Evolutionary conservation across 2,329 filamentous ascomycete genomes (phyloP), one percentile per base, ranked within the genome.

Genomic region (Verticillium albo-atrum): DNA sequence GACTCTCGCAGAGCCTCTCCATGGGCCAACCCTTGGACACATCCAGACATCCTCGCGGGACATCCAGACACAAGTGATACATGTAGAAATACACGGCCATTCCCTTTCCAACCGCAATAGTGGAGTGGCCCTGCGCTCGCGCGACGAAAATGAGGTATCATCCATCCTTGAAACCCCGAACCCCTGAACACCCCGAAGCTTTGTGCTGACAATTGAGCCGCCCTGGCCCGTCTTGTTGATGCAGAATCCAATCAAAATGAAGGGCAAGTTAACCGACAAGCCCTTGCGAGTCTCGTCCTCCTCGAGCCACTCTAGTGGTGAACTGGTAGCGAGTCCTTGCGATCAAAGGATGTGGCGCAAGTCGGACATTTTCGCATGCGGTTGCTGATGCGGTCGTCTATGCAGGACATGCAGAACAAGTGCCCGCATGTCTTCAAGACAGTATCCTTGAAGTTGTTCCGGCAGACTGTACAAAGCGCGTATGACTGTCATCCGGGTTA

Each of bases 321-420:
- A 53, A 30, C 51, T 28, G 27, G 20, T 15, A 30, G 12, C 14
- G 51, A 27, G 14, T 53, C 51, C 51, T 53, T 53, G 51, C 51
- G 90, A 68, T 96, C 94, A 72, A 99, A 99, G 4, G 91, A 87
- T 75, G 90, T 90, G 68, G 90, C 92, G 80, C 96, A 99, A 67
- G 91, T 94, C 3, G 95, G 95, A 70, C 95, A 99, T 74, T 98
- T 98, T 66, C 95, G 86, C 77, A 94, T 93, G 35, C 95, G 90
- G 69, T 95, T 96, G 53, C 86, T 87, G 62, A 97, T 87, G 60
- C 95, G 88, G 69, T 96, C 90, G 64, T 97, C 91, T 26, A 98
- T 90, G 71, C 95, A 99, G 54, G 87, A 83, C 70, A 89, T 88
- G 82, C 95, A 99, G 74, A 98, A 97, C 55, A 96, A 85, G 74